Evolutionary conservation across 768 basidiomycete genomes (phyloP).

Genomic region (Porphyrellus cyaneotinctus): DNA sequence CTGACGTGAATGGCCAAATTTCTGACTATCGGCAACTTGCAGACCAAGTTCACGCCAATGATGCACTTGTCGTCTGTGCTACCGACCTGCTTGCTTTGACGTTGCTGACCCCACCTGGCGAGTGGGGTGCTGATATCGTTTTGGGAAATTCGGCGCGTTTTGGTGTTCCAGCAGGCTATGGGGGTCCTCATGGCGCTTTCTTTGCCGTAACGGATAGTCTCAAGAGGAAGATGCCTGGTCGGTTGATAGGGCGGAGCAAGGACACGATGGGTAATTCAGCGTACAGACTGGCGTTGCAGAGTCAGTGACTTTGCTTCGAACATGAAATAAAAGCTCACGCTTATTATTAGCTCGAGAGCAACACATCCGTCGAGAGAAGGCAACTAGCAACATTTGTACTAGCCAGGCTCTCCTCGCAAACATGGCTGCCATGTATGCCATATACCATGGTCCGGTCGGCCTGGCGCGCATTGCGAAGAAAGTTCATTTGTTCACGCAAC

Average conservation of each 20-base stretch:
- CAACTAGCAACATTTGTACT: conserved; percentile 98
- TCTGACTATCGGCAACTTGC: conserved; percentile 68
- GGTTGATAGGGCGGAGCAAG: conserved; percentile 86
- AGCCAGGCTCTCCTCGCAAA: conserved; percentile 97
- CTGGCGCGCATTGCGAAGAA: conserved; percentile 81
- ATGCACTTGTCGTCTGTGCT: conserved; percentile 82
- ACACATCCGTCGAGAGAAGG: conserved; percentile 96
- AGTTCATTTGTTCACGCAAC: conserved; percentile 83
- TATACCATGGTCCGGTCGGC: conserved; percentile 92
- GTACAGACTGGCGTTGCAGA: conserved; percentile 91
- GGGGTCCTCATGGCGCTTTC: conserved; percentile 96
- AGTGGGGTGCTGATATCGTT: conserved; percentile 98
- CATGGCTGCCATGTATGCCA: conserved; percentile 98
- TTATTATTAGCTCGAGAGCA: conserved; percentile 76
- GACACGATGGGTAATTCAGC: conserved; percentile 83
- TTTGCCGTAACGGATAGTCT: conserved; percentile 89
- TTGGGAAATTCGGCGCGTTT: conserved; percentile 95
- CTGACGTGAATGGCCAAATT: conserved; percentile 82
- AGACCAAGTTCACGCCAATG: conserved; percentile 61
- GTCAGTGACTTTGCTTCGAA: conserved; percentile 43
- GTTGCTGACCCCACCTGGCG: conserved; percentile 90
- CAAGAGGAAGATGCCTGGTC: conserved; percentile 98
- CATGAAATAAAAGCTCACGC: conserved; percentile 7
- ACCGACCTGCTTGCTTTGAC: conserved; percentile 93
- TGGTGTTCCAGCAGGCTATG: conserved; percentile 95